These are phyloP conservation scores for Phialophora verrucosa DNA, from an alignment of 2,329 filamentous ascomycete species.

Conservation along the genomic window DNA sequence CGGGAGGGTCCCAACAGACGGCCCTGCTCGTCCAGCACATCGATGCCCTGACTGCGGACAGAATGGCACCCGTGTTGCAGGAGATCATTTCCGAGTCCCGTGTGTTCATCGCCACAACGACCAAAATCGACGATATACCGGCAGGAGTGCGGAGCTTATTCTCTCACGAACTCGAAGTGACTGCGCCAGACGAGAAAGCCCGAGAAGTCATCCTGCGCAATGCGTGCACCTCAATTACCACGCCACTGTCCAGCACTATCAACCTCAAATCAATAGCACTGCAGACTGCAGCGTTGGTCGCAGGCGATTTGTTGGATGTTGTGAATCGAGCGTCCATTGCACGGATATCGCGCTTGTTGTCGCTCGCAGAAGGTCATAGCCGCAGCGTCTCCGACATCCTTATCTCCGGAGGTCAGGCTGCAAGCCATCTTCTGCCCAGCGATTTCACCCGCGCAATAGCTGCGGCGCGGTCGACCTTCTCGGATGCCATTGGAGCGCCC, in stretches of 20 bases:
- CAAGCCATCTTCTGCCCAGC: constrained; percentile 75
- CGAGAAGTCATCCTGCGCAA: constrained; percentile 83
- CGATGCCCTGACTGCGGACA: constrained; percentile 87
- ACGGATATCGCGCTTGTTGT: constrained; percentile 74
- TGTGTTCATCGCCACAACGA: constrained; percentile 90
- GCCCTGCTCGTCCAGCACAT: constrained; percentile 86
- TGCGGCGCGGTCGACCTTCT: constrained; percentile 95
- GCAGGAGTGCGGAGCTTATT: constrained; percentile 89
- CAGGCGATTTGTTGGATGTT: constrained; percentile 91
- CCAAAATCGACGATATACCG: constrained; percentile 91
- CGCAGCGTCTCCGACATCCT: constrained; percentile 69
- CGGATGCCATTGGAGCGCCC: constrained; percentile 93
- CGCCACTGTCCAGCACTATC: constrained; percentile 80
- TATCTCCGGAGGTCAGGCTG: constrained; percentile 80
- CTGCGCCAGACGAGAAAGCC: constrained; percentile 88
- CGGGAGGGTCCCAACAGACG: constrained; percentile 83
- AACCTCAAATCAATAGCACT: constrained; percentile 84
- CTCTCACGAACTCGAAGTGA: constrained; percentile 93
- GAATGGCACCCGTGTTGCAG: constrained; percentile 83
- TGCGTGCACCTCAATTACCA: constrained; percentile 75
- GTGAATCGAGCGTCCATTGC: constrained; percentile 87
- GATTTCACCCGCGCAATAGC: constrained; percentile 96
- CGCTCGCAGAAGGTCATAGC: constrained; percentile 60
- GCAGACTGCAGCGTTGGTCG: constrained; percentile 94
- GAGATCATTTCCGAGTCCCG: constrained; percentile 80